Base-by-base conservation (phyloP, 345 rosid species). In the Carallia brachiata region DNA sequence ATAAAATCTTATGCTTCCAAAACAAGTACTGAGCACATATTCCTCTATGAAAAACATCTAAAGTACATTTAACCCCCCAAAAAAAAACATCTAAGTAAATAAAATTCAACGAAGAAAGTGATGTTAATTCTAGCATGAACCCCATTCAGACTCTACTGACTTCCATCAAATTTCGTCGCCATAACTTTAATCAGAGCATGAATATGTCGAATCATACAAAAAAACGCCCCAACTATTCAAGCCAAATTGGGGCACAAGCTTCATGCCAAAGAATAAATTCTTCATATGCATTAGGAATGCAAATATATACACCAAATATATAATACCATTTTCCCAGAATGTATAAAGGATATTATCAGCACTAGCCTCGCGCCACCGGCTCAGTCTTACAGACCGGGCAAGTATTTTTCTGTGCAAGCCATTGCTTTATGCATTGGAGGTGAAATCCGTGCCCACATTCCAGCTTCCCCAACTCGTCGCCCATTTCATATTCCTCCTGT, bases 371-470 rank as follows among this genome's bases (percentile, higher is more conserved):
- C 75, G 73, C 73, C 37, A 80, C 75, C 16, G 92, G 89, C 36
- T 81, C 87, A 2, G 78, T 69, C 84, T 95, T 95, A 74, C 97
- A 90, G 69, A 95, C 89, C 0, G 97, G 96, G 79, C 99, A 95
- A 3, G 77, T 70, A 64, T 95, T 95, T 75, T 95, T 95, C 70
- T 75, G 93, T 15, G 80, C 66, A 16, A 95, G 89, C 97, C 99
- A 95, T 61, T 85, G 92, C 78, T 85, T 90, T 79, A 95, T 85
- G 52, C 99, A 95, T 19, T 83, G 83, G 27, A 86, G 56, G 83
- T 92, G 99, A 69, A 88, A 92, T 50, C 85, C 79, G 66, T 92
- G 99, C 30, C 92, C 97, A 44, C 99, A 92, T 6, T 77, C 81
- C 63, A 95, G 74, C 69, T 84, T 90, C 65, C 97, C 91, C 70